Percentiles rank a stretch among this genome's conserved stretches.
phyloP scores from a whole-genome alignment of 2,329 filamentous ascomycete species.

The Hypoxylon sp. region DNA sequence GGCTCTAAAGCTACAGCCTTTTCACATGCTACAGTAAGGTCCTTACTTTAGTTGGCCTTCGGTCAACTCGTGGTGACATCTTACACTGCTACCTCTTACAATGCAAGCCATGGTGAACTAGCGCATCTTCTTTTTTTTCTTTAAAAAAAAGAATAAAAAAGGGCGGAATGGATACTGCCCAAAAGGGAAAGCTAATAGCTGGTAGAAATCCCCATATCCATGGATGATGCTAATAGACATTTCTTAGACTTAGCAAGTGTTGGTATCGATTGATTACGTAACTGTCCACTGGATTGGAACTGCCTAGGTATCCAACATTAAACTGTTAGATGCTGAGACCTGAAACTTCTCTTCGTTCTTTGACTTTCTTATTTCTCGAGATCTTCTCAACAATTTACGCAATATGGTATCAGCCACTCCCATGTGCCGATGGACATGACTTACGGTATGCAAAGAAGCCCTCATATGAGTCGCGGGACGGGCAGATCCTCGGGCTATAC shows the following conservation, averaged over 20 bases:
- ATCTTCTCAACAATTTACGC: slow-evolving; percentile 14
- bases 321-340: slow-evolving; percentile 8
- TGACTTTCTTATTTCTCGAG: slow-evolving; percentile 11
- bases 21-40: slow-evolving; percentile 25
- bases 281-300: slow-evolving; percentile 8
- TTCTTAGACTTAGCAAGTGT: slow-evolving; percentile 9
- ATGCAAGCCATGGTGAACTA: background rate
- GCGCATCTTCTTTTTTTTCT: too few species aligned
- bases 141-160: too few species aligned
- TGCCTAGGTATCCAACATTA: slow-evolving; percentile 5
- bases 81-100: slow-evolving; percentile 9
- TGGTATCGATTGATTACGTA: slow-evolving; percentile 20
- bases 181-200: slow-evolving; percentile 4
- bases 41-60: background rate
- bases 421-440: background rate
- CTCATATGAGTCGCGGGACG: slow-evolving; percentile 16
- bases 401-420: slow-evolving; percentile 21
- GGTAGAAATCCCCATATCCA: background rate
- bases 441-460: slow-evolving; percentile 9
- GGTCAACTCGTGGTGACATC: slow-evolving; percentile 15
- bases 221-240: background rate
- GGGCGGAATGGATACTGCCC: background rate
- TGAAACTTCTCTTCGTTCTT: slow-evolving; percentile 14
- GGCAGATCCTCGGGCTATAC: slow-evolving; percentile 15
- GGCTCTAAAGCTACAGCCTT: slow-evolving; percentile 19